These are phyloP conservation scores for Aspergillus haitiensis DNA, from an alignment of 495 filamentous ascomycete species.

Conservation along the genomic window DNA sequence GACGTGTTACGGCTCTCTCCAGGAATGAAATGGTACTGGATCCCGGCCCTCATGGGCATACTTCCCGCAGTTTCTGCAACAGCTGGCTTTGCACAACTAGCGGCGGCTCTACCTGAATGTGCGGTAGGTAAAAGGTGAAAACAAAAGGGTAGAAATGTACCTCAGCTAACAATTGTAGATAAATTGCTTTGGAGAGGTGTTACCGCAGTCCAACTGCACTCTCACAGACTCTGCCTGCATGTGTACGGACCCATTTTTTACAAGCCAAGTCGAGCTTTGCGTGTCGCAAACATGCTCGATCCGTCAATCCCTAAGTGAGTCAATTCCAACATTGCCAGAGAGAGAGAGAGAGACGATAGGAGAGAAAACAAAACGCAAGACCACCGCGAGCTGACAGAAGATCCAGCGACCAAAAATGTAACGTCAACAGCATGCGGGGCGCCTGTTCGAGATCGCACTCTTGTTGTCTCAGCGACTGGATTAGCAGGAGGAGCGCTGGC, in stretches of 20 bases:
- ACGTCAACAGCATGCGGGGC: constrained; percentile 29
- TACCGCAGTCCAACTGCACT: constrained; percentile 27
- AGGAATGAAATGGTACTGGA: constrained; percentile 2
- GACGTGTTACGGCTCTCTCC: not conserved
- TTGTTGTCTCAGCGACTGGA: constrained; percentile 28
- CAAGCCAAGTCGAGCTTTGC: constrained; percentile 22
- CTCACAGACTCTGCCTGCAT: constrained; percentile 30
- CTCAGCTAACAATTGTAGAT: constrained; percentile 20
- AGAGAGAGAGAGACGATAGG: no score
- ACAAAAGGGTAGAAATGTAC: not conserved
- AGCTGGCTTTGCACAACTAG: constrained; percentile 10
- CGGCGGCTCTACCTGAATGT: constrained; percentile 12
- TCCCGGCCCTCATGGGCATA: not conserved
- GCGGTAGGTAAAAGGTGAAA: constrained; percentile 9
- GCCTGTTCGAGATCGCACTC: constrained; percentile 30
- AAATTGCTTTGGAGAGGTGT: constrained; percentile 26
- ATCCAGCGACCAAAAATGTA: constrained; percentile 37
- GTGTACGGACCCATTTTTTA: constrained; percentile 27
- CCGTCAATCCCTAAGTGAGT: not conserved
- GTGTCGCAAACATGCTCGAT: constrained; percentile 26
- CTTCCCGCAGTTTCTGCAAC: not conserved
- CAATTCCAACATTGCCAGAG: not conserved
- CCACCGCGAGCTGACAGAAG: not conserved
- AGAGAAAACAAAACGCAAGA: no score
- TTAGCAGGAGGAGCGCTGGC: constrained; percentile 28